A percentile compares a stretch with the other conserved stretches of the same genome.
Conservation (phyloP, 257 asterid genomes). For the Capsicum baccatum region DNA sequence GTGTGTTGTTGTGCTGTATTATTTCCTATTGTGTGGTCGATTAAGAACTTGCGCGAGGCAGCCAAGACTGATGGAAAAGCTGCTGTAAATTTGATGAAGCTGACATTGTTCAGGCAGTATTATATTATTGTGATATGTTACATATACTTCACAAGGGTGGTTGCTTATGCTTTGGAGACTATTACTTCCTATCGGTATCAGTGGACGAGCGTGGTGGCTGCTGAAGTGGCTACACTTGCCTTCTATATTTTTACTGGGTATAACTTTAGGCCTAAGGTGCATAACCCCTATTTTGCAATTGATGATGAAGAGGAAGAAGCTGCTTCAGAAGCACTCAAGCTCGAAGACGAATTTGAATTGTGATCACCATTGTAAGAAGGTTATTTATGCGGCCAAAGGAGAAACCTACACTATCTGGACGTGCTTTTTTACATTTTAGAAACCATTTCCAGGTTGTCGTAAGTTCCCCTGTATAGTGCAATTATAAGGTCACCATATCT, state of each 20-base stretch:
- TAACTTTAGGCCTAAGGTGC: conserved; percentile 81
- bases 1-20: conserved; percentile 20
- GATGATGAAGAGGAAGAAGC: conserved; percentile 96
- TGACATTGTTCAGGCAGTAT: conserved; percentile 20
- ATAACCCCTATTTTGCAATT: conserved; percentile 81
- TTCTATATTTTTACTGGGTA: conserved; percentile 78
- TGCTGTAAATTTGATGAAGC: conserved; percentile 18
- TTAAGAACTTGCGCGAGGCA: conserved; percentile 16
- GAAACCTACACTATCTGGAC: not conserved
- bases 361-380: conserved; percentile 37
- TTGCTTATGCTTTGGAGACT: not conserved
- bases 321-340: conserved; percentile 81
- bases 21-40: conserved; percentile 21
- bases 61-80: conserved; percentile 22
- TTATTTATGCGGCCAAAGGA: not conserved
- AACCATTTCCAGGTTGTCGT: not conserved
- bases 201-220: conserved; percentile 52
- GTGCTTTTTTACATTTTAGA: not conserved
- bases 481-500: not conserved
- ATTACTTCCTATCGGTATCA: conserved; percentile 17
- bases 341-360: conserved; percentile 84
- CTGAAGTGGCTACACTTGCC: conserved; percentile 78
- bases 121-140: conserved; percentile 8
- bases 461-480: not conserved
- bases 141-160: conserved; percentile 12